Percentiles rank a stretch among this genome's conserved stretches.
phyloP scores from a whole-genome alignment of 306 rosid species.

The Argentina anserina region DNA sequence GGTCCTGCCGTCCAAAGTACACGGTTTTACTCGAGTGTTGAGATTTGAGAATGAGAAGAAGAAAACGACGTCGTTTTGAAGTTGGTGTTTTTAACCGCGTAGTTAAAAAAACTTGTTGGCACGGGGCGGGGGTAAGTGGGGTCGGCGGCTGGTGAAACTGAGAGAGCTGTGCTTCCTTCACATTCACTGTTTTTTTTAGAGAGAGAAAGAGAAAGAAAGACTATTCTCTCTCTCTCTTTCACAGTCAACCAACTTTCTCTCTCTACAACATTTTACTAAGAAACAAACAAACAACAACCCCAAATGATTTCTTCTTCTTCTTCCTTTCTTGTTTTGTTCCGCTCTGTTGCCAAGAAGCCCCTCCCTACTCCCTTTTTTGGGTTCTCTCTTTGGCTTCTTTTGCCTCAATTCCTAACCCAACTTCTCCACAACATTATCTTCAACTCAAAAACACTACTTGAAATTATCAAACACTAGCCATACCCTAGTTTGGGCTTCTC shows the following conservation, averaged over 20 bases:
- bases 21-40: too few species aligned
- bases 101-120: neutral
- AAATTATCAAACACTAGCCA: neutral
- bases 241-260: constrained; percentile 2
- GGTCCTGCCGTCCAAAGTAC: neutral
- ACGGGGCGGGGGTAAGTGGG: neutral
- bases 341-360: neutral
- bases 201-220: neutral
- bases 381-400: neutral
- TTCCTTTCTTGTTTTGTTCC: too few species aligned
- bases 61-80: neutral
- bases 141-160: constrained; percentile 11
- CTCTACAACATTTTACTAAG: neutral
- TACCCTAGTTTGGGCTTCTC: neutral
- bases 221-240: neutral
- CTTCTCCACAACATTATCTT: neutral
- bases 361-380: neutral
- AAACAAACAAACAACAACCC: neutral
- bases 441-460: neutral
- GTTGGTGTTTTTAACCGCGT: neutral
- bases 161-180: neutral
- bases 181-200: neutral
- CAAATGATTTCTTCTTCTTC: neutral
- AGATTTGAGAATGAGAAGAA: too few species aligned
- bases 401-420: neutral